Base-by-base conservation (phyloP, 192 early-diverging fungal genomes). In the Lunasporangiospora selenospora region DNA sequence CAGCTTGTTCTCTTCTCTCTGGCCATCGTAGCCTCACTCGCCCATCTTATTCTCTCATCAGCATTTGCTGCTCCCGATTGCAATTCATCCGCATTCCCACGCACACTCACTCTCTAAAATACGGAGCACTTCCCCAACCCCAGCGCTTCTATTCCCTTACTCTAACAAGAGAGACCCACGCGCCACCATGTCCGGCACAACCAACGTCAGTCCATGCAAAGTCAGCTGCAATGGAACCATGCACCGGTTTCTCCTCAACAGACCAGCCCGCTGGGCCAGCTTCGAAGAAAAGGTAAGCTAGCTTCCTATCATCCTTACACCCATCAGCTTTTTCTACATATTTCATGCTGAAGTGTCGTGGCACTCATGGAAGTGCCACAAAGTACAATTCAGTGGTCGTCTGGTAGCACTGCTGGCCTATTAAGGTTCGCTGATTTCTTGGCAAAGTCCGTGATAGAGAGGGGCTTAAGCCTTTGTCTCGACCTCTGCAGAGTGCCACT, bases 131-230 rank as follows among this genome's bases (percentile, higher is more conserved):
- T 32, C 10, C 49, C 6, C 13, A n/a, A 10, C 30, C 15, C 27
- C 7, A 34, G 33, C 3, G 38, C 36, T 24, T 15, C 21, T n/a
- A 34, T 24, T 27, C 21, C n/a, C 24, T 2, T 4, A 36, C 13
- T 21, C 24, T 27, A 23, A 37, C 37, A 19, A 9, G 23, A 6
- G 5, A 26, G 10, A n/a, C n/a, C n/a, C n/a, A n/a, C n/a, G n/a
- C n/a, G n/a, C 30, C 23, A 54, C 52, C 24, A 71, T 73, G 69
- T 18, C 69, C 34, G 69, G 63, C 36, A 42, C 52, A 4, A 16
- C 34, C 11, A 73, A 58, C 49, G 48, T 73, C 34, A 73, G 69
- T 37, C 61, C 69, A 18, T 73, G 69, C 69, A 73, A 73, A 38
- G 69, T 53, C 29, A 73, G 37, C 41, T 58, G 62, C 55, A 73